Evolutionary conservation across 805 yeast species (phyloP).

Genomic region (Metschnikowia kofuensis): DNA sequence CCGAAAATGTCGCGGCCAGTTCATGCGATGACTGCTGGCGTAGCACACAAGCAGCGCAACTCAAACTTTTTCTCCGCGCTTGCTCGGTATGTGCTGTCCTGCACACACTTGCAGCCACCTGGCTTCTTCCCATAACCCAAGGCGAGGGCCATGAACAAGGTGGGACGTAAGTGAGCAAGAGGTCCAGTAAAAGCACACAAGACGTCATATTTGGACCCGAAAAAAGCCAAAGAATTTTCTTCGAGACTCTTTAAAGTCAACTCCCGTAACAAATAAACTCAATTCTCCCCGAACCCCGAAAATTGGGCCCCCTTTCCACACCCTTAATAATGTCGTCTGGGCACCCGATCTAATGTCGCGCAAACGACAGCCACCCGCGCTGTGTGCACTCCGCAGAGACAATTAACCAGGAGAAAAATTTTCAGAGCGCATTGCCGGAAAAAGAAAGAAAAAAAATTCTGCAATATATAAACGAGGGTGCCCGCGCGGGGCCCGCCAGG

Average conservation of each 20-base stretch:
- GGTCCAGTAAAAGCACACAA: too few species aligned
- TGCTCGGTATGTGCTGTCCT: background rate
- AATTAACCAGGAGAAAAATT: background rate
- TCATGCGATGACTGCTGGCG: conserved; percentile 2
- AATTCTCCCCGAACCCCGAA: too few species aligned
- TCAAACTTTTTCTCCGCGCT: conserved; percentile 3
- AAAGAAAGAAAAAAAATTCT: conserved; percentile 4
- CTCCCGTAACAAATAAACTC: too few species aligned
- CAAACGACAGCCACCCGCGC: conserved; percentile 2
- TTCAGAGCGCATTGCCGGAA: conserved; percentile 6
- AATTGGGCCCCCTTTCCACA: background rate
- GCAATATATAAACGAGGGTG: conserved; percentile 10
- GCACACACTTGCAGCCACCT: background rate
- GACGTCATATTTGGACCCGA: too few species aligned
- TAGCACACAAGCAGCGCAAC: conserved; percentile 4
- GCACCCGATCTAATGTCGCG: conserved; percentile 2
- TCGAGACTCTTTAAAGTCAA: too few species aligned
- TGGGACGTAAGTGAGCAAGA: too few species aligned
- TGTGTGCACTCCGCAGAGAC: conserved; percentile 3
- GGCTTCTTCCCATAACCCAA: background rate
- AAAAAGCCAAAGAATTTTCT: too few species aligned
- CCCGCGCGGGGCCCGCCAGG: conserved; percentile 5
- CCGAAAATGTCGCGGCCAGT: background rate
- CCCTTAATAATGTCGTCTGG: background rate
- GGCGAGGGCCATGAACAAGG: background rate